Percentiles rank a stretch among this genome's conserved stretches.
phyloP scores from a whole-genome alignment of 2,329 filamentous ascomycete species.

The Harringtonia aguacate region DNA sequence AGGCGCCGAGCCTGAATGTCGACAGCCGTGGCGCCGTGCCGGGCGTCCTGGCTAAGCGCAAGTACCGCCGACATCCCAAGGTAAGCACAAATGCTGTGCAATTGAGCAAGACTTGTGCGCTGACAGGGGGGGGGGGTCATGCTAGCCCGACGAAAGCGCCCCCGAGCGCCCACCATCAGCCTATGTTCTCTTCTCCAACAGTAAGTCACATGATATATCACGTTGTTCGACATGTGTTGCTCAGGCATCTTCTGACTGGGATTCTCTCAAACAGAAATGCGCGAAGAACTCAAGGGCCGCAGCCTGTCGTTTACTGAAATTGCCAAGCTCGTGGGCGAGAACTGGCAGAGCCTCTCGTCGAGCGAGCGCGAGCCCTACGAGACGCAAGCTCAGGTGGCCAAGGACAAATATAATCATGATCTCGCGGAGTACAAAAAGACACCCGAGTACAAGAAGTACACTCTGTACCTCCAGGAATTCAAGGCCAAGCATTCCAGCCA shows the following conservation, averaged over 20 bases:
- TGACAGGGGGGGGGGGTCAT: too few species aligned
- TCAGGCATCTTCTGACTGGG: not conserved
- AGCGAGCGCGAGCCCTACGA: slow-evolving; percentile 63
- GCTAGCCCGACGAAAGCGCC: slow-evolving; percentile 63
- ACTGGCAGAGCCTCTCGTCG: slow-evolving; percentile 63
- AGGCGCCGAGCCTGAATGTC: slow-evolving; percentile 13
- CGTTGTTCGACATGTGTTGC: not conserved
- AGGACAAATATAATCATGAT: slow-evolving; percentile 67
- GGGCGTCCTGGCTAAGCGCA: slow-evolving; percentile 49
- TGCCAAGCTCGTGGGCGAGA: slow-evolving; percentile 70
- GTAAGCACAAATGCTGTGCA: too few species aligned
- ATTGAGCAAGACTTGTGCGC: not conserved
- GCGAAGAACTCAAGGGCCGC: slow-evolving; percentile 66
- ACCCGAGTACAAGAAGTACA: slow-evolving; percentile 54
- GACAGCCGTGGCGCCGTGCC: slow-evolving; percentile 33
- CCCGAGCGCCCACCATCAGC: slow-evolving; percentile 72
- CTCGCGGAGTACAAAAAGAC: slow-evolving; percentile 71
- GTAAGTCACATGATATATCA: slow-evolving; percentile 33
- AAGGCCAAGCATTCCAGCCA: slow-evolving; percentile 58
- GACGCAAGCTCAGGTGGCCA: slow-evolving; percentile 58
- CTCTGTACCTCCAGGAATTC: slow-evolving; percentile 66
- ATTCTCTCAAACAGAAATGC: slow-evolving; percentile 46
- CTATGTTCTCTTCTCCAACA: slow-evolving; percentile 79
- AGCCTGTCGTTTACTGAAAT: slow-evolving; percentile 76
- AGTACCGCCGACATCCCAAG: slow-evolving; percentile 70